Base-by-base conservation (phyloP, 768 basidiomycete genomes). In the Termitomyces sp. region DNA sequence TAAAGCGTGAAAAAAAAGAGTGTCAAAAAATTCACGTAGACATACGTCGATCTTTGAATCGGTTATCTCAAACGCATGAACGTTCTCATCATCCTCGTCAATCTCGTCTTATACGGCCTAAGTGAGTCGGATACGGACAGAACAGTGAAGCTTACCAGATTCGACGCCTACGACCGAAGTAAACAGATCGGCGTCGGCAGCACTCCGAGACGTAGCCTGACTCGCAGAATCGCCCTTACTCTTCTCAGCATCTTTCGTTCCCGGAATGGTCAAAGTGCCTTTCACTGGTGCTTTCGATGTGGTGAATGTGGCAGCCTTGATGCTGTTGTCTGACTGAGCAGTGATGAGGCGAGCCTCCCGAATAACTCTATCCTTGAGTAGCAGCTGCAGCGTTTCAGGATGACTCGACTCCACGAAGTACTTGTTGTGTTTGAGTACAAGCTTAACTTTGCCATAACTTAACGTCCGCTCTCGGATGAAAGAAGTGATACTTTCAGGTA, bases 401-500 rank as follows among this genome's bases (percentile, higher is more conserved):
- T 97, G 93, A 65, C 87, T 91, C 34, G 94, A 96, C 73, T 99
- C 97, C 68, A 99, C 93, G 68, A 85, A 98, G 74, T 98, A 98
- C 68, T 90, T 92, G 81, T 98, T 98, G 72, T 98, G 91, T 72
- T 99, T 98, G 66, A 99, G 79, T 7, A 99, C 97, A 52, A 99
- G 86, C 70, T 98, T 96, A 73, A 98, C 93, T 78, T 99, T 99
- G 56, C 97, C 97, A 68, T 98, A 98, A 56, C 96, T 97, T 59
- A 94, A 75, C 0, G 97, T 99, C 65, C 96, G 91, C 63, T 93
- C 90, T 67, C 92, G 88, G 67, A 99, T 98, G 70, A 95, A 92
- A 11, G 83, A 79, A 52, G 88, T 83, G 66, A 98, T 93, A 50
- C 82, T 84, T 47, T 93, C 88, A 0, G 97, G 95, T 6, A 99